Conservation (phyloP, 176 grass and related monocot species). For the Eragrostis nindensis region DNA sequence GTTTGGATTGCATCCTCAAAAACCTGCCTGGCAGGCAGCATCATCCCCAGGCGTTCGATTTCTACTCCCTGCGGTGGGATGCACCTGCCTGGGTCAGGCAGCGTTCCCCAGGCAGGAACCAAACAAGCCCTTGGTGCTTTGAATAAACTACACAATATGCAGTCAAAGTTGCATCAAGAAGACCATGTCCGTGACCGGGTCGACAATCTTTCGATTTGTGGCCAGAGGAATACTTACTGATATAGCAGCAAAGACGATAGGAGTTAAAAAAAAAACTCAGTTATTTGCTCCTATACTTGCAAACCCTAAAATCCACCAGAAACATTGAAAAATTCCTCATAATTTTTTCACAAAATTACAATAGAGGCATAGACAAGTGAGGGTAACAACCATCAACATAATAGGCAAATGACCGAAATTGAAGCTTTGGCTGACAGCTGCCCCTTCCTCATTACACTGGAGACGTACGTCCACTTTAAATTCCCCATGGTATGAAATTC, state of each 20-base stretch:
- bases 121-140: no score
- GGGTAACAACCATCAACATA: constrained; percentile 84
- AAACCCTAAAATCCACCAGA: constrained; percentile 14
- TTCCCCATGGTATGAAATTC: constrained; percentile 70
- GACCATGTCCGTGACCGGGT: background rate
- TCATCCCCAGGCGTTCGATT: no score
- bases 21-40: no score
- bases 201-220: background rate
- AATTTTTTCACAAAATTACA: background rate
- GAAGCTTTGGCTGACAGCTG: constrained; percentile 60
- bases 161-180: background rate
- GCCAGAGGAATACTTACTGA: background rate
- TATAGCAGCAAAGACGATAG: constrained; percentile 7
- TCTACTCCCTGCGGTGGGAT: no score
- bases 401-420: constrained; percentile 89
- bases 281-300: background rate
- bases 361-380: constrained; percentile 8
- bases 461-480: constrained; percentile 59
- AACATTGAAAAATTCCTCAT: constrained; percentile 7
- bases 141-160: background rate
- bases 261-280: constrained; percentile 12
- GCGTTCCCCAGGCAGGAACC: no score
- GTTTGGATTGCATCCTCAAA: no score
- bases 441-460: constrained; percentile 56
- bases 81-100: no score